Evolutionary conservation across 164 flowering plant genomes (phyloP), one percentile per base, ranked within the genome.

Genomic region (Nymphaea thermarum): DNA sequence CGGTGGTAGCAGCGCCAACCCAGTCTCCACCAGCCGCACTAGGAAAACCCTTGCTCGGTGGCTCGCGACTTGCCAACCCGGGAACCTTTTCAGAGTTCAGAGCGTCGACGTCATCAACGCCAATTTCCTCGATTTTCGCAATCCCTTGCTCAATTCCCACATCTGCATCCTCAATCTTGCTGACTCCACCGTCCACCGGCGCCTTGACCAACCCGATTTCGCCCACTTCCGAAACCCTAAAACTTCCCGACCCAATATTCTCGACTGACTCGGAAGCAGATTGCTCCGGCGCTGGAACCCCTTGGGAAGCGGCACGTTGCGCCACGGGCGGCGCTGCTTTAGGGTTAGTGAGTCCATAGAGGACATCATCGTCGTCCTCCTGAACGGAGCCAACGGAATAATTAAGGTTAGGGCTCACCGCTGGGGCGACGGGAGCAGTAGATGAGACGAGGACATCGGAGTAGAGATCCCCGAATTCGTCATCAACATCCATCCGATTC

Each of bases 381-480:
- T 11, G 44, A 4, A 60, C 53, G 71, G 6, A 10, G 45, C 5
- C 15, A 43, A 47, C 10, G 75, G 67, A 25, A 64, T 3, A 11
- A 74, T 62, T 17, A 17, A 41, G 18, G 25, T 62, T 76, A 64
- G 60, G 44, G 57, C 14, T 51, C 8, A 41, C 12, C 15, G 57
- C 57, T 8, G 71, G 15, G 36, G 84, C 6, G 16, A 73, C 18
- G 3, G 70, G 41, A 2, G 71, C 63, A 15, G 75, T 60, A 16
- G 81, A 73, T 4, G 87, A 82, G 2, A 62, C 79, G 68, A 93
- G 89, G 41, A 94, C 93, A 68, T 91, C 98, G 1, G 96, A 82
- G 81, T 94, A 94, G 53, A 94, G 96, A 87, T 94, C 98, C 68
- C 98, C 98, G 77, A 94, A 94, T 70, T 91, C 98, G 64, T 93